Conservation (phyloP, 139 green algal species). For the Chlamydomonas schloesseri region DNA sequence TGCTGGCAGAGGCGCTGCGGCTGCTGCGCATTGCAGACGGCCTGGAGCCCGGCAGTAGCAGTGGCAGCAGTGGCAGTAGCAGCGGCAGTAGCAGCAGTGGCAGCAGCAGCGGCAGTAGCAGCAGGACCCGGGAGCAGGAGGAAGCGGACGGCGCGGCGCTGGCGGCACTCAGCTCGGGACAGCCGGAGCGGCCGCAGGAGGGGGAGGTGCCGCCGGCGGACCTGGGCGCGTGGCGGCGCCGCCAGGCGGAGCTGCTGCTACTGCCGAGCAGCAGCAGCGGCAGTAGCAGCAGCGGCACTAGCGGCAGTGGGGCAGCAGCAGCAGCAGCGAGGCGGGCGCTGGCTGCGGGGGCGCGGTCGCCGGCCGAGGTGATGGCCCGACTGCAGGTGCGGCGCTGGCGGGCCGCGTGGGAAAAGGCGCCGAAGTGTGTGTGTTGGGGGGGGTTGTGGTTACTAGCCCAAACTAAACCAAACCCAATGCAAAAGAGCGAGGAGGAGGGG, state of each 20-base stretch:
- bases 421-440: too few relatives aligned
- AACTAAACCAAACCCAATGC: too few relatives aligned
- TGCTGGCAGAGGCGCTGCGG: neutral
- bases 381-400: neutral
- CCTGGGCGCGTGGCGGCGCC: constrained; percentile 9
- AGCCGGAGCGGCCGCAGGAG: neutral
- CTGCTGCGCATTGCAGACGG: constrained; percentile 17
- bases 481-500: too few relatives aligned
- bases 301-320: neutral
- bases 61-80: neutral
- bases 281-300: too few relatives aligned
- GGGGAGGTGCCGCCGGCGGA: neutral
- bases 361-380: neutral
- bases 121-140: neutral
- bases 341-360: neutral
- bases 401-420: too few relatives aligned
- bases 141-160: neutral
- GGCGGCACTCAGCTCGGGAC: neutral
- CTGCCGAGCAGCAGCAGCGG: too few relatives aligned
- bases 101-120: neutral
- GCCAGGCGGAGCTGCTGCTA: neutral
- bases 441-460: too few relatives aligned
- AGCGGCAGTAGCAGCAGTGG: neutral
- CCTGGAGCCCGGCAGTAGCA: neutral
- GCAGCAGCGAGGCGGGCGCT: constrained; percentile 1